A percentile compares a stretch with the other conserved stretches of the same genome.
Conservation (phyloP, 2,329 filamentous ascomycete species). For the Ceratocystis colombiana region DNA sequence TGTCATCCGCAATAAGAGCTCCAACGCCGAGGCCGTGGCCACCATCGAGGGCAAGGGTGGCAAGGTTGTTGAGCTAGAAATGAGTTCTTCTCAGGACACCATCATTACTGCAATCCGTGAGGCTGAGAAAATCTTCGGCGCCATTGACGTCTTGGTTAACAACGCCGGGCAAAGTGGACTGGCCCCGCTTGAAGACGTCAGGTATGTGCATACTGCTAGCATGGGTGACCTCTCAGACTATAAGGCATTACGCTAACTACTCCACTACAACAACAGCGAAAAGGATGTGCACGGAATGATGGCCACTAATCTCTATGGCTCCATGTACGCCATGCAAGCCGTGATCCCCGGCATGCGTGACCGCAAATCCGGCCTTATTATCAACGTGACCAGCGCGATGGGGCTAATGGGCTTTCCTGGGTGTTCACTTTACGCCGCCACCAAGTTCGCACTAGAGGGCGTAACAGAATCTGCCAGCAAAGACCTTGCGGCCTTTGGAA, state of each 20-base stretch:
- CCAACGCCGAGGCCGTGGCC: constrained; percentile 32
- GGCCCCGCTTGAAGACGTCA: constrained; percentile 37
- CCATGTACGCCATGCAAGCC: constrained; percentile 39
- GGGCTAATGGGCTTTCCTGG: constrained; percentile 36
- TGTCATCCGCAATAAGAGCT: constrained; percentile 35
- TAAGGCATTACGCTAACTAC: neutral
- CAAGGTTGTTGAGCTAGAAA: constrained; percentile 34
- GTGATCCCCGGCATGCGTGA: constrained; percentile 40
- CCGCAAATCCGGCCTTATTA: constrained; percentile 36
- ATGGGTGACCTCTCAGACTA: neutral
- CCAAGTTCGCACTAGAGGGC: constrained; percentile 40
- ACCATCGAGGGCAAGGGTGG: constrained; percentile 30
- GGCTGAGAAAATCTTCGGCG: constrained; percentile 35
- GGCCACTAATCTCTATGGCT: constrained; percentile 42
- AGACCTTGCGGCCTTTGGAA: constrained; percentile 40
- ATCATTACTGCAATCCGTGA: constrained; percentile 34
- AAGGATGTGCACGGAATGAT: constrained; percentile 37
- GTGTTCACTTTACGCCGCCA: constrained; percentile 36
- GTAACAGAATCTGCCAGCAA: constrained; percentile 37
- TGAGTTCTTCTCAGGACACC: constrained; percentile 32
- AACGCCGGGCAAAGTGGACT: constrained; percentile 39
- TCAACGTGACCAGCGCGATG: constrained; percentile 40
- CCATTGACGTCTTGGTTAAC: constrained; percentile 39
- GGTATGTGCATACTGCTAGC: constrained; percentile 18
- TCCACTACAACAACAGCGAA: constrained; percentile 28